phyloP scores from a whole-genome alignment of 495 filamentous ascomycete species.

The Penicillium paxilli region DNA sequence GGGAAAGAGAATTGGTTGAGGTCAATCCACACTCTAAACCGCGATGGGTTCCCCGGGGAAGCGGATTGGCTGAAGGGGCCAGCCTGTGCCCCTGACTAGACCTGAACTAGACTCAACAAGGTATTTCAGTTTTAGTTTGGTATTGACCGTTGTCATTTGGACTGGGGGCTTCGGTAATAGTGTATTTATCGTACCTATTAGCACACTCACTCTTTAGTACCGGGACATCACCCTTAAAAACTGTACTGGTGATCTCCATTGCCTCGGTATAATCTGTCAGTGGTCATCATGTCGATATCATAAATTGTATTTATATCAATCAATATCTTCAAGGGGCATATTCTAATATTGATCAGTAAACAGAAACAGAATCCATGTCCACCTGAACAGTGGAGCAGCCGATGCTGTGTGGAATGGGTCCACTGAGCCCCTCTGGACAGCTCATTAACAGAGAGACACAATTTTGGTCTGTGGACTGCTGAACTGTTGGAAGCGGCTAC shows the following conservation, averaged over 20 bases:
- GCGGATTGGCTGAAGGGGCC: slow-evolving; percentile 6
- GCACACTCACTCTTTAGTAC: too few species aligned
- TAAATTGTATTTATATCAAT: background rate
- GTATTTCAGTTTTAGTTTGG: too few species aligned
- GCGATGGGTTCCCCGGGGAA: slow-evolving; percentile 10
- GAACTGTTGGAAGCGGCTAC: background rate
- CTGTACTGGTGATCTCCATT: background rate
- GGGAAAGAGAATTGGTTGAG: background rate
- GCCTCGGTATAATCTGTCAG: background rate
- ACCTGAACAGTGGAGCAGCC: background rate
- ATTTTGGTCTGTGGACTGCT: background rate
- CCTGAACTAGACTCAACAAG: background rate
- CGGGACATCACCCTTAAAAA: too few species aligned
- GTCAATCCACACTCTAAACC: background rate
- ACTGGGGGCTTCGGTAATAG: background rate
- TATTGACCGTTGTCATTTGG: background rate
- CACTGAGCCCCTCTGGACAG: background rate
- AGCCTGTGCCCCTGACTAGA: slow-evolving; percentile 23
- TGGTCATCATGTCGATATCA: background rate
- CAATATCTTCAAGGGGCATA: background rate
- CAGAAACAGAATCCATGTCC: background rate
- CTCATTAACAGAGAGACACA: background rate
- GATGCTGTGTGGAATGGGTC: background rate
- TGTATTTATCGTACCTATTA: background rate
- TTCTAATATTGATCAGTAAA: background rate